Conservation (phyloP, 1,139 yeast genomes). For the Pichia sp. region DNA sequence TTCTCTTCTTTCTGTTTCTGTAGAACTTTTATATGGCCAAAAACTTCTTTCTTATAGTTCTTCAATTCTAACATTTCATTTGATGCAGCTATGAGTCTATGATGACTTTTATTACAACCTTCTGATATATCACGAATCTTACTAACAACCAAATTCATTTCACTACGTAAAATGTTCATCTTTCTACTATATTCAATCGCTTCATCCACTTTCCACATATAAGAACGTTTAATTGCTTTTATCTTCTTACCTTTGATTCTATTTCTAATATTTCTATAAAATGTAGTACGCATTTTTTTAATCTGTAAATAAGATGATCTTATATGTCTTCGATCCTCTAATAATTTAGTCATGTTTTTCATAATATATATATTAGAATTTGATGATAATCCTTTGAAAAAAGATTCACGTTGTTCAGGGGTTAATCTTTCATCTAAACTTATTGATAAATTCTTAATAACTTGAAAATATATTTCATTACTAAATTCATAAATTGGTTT, state of each 20-base stretch:
- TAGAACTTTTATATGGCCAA: conserved; percentile 6
- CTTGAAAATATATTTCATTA: conserved; percentile 41
- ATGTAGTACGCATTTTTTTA: conserved; percentile 4
- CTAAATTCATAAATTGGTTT: conserved; percentile 29
- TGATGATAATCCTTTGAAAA: conserved; percentile 11
- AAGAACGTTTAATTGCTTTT: conserved; percentile 1
- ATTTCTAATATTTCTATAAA: conserved; percentile 7
- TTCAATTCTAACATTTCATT: too few relatives aligned
- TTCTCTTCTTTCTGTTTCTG: not conserved
- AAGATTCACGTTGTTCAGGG: conserved; percentile 9
- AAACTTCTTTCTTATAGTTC: not conserved
- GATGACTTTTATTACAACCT: too few relatives aligned
- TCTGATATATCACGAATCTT: too few relatives aligned
- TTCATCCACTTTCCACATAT: conserved; percentile 3
- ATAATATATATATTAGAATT: conserved; percentile 17
- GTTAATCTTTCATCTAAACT: conserved; percentile 10
- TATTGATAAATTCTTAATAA: conserved; percentile 30
- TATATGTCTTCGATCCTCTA: conserved; percentile 11
- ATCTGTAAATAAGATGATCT: conserved; percentile 11
- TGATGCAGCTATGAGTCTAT: too few relatives aligned
- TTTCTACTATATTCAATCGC: conserved; percentile 2
- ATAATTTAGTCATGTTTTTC: conserved; percentile 16
- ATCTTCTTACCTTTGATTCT: conserved; percentile 2
- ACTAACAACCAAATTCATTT: conserved; percentile 1
- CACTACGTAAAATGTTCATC: conserved; percentile 1